phyloP scores from a whole-genome alignment of 345 rosid species.

The Euphorbia peplus region DNA sequence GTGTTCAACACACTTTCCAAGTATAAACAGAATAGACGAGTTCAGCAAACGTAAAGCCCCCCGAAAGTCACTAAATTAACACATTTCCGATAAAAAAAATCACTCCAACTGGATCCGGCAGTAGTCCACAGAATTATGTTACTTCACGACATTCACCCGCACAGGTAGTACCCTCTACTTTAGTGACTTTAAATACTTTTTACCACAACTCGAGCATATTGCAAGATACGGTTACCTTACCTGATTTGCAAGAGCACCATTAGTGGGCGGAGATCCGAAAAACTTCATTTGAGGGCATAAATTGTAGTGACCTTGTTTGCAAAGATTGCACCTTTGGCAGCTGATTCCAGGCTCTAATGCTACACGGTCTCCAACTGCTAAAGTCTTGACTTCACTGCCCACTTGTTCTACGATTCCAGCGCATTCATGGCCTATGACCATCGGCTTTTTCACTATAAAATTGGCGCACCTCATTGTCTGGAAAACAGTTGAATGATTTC shows the following conservation, averaged over 20 bases:
- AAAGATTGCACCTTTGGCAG: constrained; percentile 64
- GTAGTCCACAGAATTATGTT: too few species aligned
- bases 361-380: constrained; percentile 71
- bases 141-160: too few species aligned
- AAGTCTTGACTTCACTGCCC: constrained; percentile 68
- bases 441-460: constrained; percentile 85
- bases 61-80: too few species aligned
- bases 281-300: constrained; percentile 92
- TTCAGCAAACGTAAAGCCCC: neutral
- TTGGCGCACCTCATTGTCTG: constrained; percentile 76
- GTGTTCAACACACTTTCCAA: neutral
- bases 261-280: constrained; percentile 85
- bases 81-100: too few species aligned
- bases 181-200: too few species aligned
- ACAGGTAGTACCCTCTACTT: too few species aligned
- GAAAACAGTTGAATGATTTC: neutral
- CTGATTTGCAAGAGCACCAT: constrained; percentile 89
- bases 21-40: neutral
- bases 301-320: constrained; percentile 80
- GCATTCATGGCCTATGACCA: constrained; percentile 96
- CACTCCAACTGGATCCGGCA: too few species aligned
- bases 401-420: constrained; percentile 86
- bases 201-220: too few species aligned
- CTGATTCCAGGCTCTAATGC: constrained; percentile 93
- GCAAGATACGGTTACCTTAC: constrained; percentile 42